Evolutionary conservation across 129 eudicot genomes (phyloP).

Genomic region (Pittosporum tobira): DNA sequence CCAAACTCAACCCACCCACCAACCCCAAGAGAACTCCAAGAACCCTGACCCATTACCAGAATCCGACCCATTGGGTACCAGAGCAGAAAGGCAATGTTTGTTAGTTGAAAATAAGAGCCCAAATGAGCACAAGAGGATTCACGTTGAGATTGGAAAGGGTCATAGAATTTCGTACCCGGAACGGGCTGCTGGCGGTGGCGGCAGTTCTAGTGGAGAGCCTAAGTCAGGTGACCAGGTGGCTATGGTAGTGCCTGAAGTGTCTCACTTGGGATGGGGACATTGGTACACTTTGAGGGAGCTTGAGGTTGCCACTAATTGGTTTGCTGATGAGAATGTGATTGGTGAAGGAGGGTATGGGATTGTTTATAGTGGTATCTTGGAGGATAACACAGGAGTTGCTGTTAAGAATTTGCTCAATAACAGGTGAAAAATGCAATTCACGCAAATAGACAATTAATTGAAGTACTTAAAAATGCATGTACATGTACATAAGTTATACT

Average conservation of each 20-base stretch:
- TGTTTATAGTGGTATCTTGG: slow-evolving; percentile 57
- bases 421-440: slow-evolving; percentile 28
- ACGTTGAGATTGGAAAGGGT: slow-evolving; percentile 61
- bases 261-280: slow-evolving; percentile 96
- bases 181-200: slow-evolving; percentile 26
- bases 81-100: slow-evolving; percentile 16
- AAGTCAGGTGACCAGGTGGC: slow-evolving; percentile 19
- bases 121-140: slow-evolving; percentile 43
- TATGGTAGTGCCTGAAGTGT: slow-evolving; percentile 53
- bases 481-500: too few species aligned
- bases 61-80: slow-evolving; percentile 34
- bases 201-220: slow-evolving; percentile 20
- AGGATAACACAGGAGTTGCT: slow-evolving; percentile 53
- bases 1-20: slow-evolving; percentile 11
- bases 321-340: slow-evolving; percentile 74
- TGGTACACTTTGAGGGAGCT: slow-evolving; percentile 87
- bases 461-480: slow-evolving; percentile 4
- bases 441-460: neutral
- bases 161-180: slow-evolving; percentile 64
- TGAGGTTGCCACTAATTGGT: slow-evolving; percentile 58
- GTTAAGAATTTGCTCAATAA: slow-evolving; percentile 85
- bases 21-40: neutral
- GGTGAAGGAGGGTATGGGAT: slow-evolving; percentile 97
- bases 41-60: slow-evolving; percentile 13
- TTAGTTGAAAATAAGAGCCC: slow-evolving; percentile 23